A percentile compares a stretch with the other conserved stretches of the same genome.
Conservation (phyloP, 2,329 filamentous ascomycete species). For the Diplocarpon mali region DNA sequence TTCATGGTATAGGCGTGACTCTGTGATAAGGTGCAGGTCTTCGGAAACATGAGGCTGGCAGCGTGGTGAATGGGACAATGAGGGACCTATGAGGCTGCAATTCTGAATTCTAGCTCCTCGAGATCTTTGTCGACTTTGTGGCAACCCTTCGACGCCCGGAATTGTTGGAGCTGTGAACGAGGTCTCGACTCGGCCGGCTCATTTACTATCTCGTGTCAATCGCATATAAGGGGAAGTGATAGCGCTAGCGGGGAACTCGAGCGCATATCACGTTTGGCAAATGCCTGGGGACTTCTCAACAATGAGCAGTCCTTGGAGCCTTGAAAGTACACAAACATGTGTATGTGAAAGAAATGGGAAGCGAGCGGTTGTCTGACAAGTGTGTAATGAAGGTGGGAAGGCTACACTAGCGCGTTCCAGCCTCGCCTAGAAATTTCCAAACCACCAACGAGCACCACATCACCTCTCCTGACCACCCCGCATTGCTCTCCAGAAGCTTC, state of each 20-base stretch:
- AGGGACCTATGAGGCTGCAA: conserved; percentile 6
- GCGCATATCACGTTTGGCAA: neutral
- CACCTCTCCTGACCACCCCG: neutral
- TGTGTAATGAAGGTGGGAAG: neutral
- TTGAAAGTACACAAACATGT: too few species aligned
- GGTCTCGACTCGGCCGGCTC: conserved; percentile 3
- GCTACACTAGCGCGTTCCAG: conserved; percentile 3
- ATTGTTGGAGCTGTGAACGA: conserved; percentile 1
- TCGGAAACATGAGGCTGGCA: conserved; percentile 15
- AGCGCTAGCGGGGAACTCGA: conserved; percentile 1
- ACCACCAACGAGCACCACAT: conserved; percentile 1
- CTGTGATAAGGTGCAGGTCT: conserved; percentile 9
- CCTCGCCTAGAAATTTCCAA: neutral
- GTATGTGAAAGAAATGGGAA: neutral
- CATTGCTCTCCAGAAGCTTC: neutral
- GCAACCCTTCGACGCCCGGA: conserved; percentile 1
- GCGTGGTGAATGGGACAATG: conserved; percentile 7
- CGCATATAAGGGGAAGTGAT: conserved; percentile 2
- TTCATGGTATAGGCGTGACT: conserved; percentile 14
- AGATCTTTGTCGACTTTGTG: conserved; percentile 10
- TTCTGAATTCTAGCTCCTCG: conserved; percentile 2
- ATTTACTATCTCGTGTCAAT: neutral
- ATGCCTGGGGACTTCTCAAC: neutral
- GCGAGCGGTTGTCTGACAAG: too few species aligned
- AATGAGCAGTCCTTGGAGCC: too few species aligned